Evolutionary conservation across 148 eudicot species (phyloP).

Genomic region (Nyssa sinensis): DNA sequence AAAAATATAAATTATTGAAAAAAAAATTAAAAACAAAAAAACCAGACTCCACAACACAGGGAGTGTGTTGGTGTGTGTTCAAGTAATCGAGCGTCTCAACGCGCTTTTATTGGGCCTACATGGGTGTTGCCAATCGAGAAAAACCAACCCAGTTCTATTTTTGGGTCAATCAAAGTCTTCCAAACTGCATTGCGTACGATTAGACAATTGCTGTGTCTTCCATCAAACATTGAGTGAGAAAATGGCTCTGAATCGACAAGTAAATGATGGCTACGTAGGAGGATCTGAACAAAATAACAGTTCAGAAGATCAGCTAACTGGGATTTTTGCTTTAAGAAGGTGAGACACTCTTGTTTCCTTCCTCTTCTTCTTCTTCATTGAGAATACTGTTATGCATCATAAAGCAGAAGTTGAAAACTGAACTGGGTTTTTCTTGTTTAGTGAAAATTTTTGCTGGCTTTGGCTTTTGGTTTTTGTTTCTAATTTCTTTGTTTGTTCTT

Average conservation of each 20-base stretch:
- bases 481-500: neutral
- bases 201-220: neutral
- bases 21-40: too few species aligned
- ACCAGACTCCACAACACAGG: too few species aligned
- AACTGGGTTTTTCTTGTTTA: conserved; percentile 12
- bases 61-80: too few species aligned
- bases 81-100: too few species aligned
- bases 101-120: too few species aligned
- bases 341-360: neutral
- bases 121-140: too few species aligned
- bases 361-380: neutral
- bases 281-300: neutral
- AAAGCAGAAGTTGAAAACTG: neutral
- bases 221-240: neutral
- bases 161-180: too few species aligned
- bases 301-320: neutral
- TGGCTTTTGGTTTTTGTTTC: neutral
- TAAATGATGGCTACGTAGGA: neutral
- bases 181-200: too few species aligned
- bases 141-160: too few species aligned
- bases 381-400: neutral
- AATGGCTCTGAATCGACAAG: neutral
- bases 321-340: neutral
- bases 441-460: neutral
- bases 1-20: too few species aligned